Evolutionary conservation across 768 basidiomycete species (phyloP), one percentile per base, ranked within the genome.

Genomic region (Podaxis sp.): DNA sequence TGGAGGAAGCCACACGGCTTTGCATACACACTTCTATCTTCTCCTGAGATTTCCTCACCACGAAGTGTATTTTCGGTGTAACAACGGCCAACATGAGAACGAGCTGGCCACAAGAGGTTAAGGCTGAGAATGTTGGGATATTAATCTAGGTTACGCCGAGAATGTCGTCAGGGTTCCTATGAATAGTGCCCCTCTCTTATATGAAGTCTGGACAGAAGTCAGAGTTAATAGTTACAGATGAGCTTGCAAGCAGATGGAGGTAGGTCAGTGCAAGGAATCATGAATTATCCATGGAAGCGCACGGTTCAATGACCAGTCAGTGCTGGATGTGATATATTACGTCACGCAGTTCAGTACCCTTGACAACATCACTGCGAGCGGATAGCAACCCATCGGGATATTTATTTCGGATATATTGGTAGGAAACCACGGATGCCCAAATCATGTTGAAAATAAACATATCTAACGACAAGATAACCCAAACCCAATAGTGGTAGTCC

Each of bases 11-110:
- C 36, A 30, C 49, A 44, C 26, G 15, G 33, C 44, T 49, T 24
- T 24, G 39, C 24, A 17, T 9, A 44, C 4, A 13, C 52, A 7
- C 24, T 46, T 19, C 49, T 12, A 22, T 3, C 6, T 15, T 19
- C 19, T 46, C n/a, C n/a, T 9, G 33, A 38, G 12, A 7, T 36
- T 49, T 26, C 11, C 36, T 17, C 15, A 8, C 13, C 12, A 30
- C 12, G 48, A 30, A 24, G 48, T 1, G 17, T 33, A 49, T 33
- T 58, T 22, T n/a, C 28, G 46, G 46, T n/a, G 58, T 52, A 51
- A 60, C 59, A 24, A 60, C 19, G 49, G 51, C 42, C 48, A 7
- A 22, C 49, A 13, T 51, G 30, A 26, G 59, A 60, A 26, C 11
- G 15, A 39, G 7, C 44, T 19, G 17, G 19, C 40, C 11, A 6